Percentiles rank a stretch among this genome's conserved stretches.
Conservation (phyloP, 1,139 yeast genomes). For the Suzukiozyma palmioleophila region DNA sequence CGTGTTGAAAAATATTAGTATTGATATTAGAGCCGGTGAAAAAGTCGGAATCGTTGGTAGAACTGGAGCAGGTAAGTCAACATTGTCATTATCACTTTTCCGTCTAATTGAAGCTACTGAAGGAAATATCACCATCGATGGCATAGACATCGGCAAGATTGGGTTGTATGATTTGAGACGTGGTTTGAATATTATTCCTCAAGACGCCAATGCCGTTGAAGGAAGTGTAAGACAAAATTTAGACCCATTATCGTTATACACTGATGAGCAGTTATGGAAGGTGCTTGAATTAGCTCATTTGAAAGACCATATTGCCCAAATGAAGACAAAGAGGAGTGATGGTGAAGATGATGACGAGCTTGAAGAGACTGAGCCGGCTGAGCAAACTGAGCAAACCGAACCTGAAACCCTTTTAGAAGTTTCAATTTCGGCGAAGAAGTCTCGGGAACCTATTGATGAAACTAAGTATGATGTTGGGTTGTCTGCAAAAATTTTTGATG, state of each 20-base stretch:
- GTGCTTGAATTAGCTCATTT: conserved; percentile 34
- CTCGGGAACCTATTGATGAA: background rate
- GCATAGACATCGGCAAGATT: conserved; percentile 23
- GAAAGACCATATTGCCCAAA: conserved; percentile 25
- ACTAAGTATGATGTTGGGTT: conserved; percentile 14
- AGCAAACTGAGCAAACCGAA: conserved; percentile 2
- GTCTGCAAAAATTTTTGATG: conserved; percentile 23
- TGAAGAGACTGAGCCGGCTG: conserved; percentile 9
- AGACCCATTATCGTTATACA: conserved; percentile 28
- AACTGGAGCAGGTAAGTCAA: conserved; percentile 41
- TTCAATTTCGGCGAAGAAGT: background rate
- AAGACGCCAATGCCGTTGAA: conserved; percentile 34
- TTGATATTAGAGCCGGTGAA: conserved; percentile 27
- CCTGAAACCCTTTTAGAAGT: background rate
- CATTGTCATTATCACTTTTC: conserved; percentile 35
- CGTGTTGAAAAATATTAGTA: conserved; percentile 24
- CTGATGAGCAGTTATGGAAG: conserved; percentile 30
- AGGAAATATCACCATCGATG: conserved; percentile 32
- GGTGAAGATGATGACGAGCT: conserved; percentile 18
- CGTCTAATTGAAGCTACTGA: conserved; percentile 32
- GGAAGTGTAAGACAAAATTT: conserved; percentile 33
- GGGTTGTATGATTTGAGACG: conserved; percentile 33
- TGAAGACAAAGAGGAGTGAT: conserved; percentile 21
- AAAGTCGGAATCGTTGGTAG: conserved; percentile 40
- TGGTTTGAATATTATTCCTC: conserved; percentile 35